Evolutionary conservation across 169 alveolate genomes (phyloP).

Genomic region (Plasmodium berghei): DNA sequence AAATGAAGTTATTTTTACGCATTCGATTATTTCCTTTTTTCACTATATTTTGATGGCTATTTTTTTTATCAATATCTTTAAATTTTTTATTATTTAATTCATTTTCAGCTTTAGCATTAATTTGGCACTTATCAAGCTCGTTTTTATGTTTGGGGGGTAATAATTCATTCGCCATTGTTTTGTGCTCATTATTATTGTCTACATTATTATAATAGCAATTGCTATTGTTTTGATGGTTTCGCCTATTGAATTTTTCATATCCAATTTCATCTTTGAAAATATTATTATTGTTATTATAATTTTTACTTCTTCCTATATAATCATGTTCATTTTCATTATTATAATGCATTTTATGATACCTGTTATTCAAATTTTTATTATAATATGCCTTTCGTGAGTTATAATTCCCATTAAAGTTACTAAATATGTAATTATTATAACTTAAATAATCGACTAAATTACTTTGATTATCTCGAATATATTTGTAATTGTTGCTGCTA

Average conservation of each 20-base stretch:
- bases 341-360: slow-evolving; percentile 31
- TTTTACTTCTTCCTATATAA: slow-evolving; percentile 22
- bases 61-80: slow-evolving; percentile 14
- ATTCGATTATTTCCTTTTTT: slow-evolving; percentile 15
- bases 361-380: slow-evolving; percentile 3
- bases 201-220: neutral
- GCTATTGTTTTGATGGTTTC: neutral
- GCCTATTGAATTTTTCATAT: slow-evolving; percentile 2
- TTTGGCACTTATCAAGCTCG: neutral
- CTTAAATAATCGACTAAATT: slow-evolving; percentile 14
- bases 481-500: slow-evolving; percentile 13
- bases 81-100: slow-evolving; percentile 4
- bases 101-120: neutral
- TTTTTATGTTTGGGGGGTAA: neutral
- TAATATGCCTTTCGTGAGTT: slow-evolving; percentile 14
- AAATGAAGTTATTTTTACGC: slow-evolving; percentile 6
- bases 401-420: slow-evolving; percentile 17
- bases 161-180: slow-evolving; percentile 1
- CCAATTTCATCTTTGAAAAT: slow-evolving; percentile 5
- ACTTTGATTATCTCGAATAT: slow-evolving; percentile 13
- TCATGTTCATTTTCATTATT: slow-evolving; percentile 2
- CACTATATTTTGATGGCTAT: slow-evolving; percentile 21
- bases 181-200: neutral
- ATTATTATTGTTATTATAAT: slow-evolving; percentile 13
- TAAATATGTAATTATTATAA: slow-evolving; percentile 20